Percentiles rank a stretch among this genome's conserved stretches.
Conservation (phyloP, 345 rosid species). For the Hibiscus syriacus region DNA sequence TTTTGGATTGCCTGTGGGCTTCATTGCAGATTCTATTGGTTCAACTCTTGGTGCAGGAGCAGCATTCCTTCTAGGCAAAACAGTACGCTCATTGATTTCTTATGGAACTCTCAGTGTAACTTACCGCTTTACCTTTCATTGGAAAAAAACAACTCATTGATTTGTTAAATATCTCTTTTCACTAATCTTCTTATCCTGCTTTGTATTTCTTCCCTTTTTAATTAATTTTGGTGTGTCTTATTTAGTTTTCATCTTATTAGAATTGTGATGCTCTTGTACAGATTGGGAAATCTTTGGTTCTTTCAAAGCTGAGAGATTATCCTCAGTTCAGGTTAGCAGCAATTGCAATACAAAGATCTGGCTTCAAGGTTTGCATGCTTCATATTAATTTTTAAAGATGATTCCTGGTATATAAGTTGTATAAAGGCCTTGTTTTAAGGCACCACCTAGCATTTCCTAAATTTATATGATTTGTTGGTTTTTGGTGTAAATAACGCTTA, state of each 20-base stretch:
- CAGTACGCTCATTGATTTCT: background rate
- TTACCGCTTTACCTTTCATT: background rate
- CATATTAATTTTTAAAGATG: background rate
- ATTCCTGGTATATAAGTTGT: background rate
- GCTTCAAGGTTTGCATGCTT: slow-evolving; percentile 69
- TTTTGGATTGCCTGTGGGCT: no score
- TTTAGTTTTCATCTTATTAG: background rate
- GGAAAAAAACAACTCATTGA: background rate
- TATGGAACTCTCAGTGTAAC: background rate
- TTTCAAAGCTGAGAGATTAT: slow-evolving; percentile 84
- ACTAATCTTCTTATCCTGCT: background rate
- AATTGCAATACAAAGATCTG: slow-evolving; percentile 74
- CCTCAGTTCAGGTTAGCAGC: slow-evolving; percentile 88
- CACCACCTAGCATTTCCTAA: background rate
- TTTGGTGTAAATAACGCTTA: background rate
- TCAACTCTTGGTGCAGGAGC: no score
- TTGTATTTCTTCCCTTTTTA: background rate
- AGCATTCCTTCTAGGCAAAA: no score
- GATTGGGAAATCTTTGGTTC: slow-evolving; percentile 79
- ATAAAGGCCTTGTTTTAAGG: background rate
- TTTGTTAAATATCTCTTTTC: background rate
- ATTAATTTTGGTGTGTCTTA: background rate
- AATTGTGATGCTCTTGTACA: slow-evolving; percentile 23
- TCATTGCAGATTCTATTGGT: no score
- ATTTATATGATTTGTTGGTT: background rate